phyloP scores from a whole-genome alignment of 2,329 filamentous ascomycete genomes.

The Camptophora hylomeconis region DNA sequence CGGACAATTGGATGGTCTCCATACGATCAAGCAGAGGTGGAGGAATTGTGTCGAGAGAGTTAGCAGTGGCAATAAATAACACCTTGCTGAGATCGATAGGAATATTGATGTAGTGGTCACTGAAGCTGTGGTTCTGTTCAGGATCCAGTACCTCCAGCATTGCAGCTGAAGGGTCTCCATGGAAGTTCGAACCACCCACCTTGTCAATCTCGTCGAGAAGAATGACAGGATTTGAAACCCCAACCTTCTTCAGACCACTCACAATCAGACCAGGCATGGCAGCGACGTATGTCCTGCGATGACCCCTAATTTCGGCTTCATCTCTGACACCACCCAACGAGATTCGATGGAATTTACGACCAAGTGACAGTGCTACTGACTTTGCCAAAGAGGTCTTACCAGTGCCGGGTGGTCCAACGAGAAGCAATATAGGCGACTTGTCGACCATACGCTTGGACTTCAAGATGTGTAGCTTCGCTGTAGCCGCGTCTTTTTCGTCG shows the following conservation, averaged over 20 bases:
- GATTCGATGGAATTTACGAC: constrained; percentile 92
- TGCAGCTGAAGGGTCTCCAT: constrained; percentile 89
- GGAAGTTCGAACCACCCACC: constrained; percentile 77
- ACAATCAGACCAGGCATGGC: constrained; percentile 98
- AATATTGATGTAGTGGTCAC: constrained; percentile 91
- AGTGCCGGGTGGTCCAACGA: constrained; percentile 85
- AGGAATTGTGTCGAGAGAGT: constrained; percentile 87
- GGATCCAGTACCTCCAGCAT: constrained; percentile 98
- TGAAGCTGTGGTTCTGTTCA: constrained; percentile 90
- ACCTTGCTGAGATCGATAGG: constrained; percentile 94
- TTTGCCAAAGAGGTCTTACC: constrained; percentile 93
- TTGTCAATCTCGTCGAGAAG: constrained; percentile 97
- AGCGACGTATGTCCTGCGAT: constrained; percentile 89
- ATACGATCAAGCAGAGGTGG: constrained; percentile 89
- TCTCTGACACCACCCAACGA: constrained; percentile 91
- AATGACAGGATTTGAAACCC: constrained; percentile 89
- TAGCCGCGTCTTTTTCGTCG: constrained; percentile 30
- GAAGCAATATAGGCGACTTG: constrained; percentile 87
- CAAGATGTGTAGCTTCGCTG: constrained; percentile 60
- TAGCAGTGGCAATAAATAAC: constrained; percentile 93
- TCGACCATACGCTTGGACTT: constrained; percentile 77
- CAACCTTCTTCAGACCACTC: constrained; percentile 86
- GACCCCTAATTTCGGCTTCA: constrained; percentile 91
- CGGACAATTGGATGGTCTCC: constrained; percentile 87
- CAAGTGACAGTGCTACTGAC: constrained; percentile 81